Conservation (phyloP, 148 eudicot genomes). For the Rhododendron ferrugineum region DNA sequence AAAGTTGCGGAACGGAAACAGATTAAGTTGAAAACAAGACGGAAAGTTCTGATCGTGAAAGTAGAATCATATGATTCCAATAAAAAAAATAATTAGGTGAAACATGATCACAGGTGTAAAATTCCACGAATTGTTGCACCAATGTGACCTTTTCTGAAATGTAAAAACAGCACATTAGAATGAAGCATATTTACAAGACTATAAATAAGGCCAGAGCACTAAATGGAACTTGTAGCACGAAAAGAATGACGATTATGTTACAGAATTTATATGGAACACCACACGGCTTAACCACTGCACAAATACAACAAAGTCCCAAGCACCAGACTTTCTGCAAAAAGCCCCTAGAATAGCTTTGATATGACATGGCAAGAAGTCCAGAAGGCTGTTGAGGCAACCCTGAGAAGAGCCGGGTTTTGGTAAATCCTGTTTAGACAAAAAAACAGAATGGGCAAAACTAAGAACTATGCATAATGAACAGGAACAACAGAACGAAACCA, state of each 20-base stretch:
- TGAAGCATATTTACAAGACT: constrained; percentile 46
- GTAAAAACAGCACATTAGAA: constrained; percentile 13
- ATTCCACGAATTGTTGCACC: background rate
- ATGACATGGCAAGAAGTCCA: constrained; percentile 89
- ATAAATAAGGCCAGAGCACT: constrained; percentile 18
- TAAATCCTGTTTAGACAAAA: constrained; percentile 50
- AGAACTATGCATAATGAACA: background rate
- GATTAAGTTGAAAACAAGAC: background rate
- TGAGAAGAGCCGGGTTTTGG: constrained; percentile 89
- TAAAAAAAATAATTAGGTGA: background rate
- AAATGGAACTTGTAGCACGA: background rate
- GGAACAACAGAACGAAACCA: background rate
- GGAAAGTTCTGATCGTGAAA: background rate
- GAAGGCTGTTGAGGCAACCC: constrained; percentile 88
- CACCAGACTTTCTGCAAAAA: constrained; percentile 8
- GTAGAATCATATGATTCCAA: background rate
- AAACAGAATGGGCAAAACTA: background rate
- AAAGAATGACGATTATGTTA: constrained; percentile 31
- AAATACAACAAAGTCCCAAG: constrained; percentile 20
- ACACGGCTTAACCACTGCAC: background rate
- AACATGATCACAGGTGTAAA: background rate
- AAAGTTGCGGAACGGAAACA: background rate
- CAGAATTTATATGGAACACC: constrained; percentile 6
- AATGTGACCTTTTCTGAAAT: background rate
- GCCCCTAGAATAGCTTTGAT: constrained; percentile 69